Base-by-base conservation (phyloP, 2,329 filamentous ascomycete genomes). In the Colletotrichum sp. region DNA sequence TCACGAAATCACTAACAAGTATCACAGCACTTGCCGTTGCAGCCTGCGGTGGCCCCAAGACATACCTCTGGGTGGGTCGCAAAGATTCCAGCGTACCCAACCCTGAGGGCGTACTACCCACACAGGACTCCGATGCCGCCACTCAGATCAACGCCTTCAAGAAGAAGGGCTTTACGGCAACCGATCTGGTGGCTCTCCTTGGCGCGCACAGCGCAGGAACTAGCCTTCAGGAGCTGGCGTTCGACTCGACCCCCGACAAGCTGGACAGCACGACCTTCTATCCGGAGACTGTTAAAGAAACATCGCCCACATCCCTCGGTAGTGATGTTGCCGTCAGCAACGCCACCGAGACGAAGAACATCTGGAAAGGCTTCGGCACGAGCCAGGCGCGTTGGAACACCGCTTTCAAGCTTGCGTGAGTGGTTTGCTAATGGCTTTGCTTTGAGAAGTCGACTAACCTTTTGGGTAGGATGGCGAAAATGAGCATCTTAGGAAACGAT, bases 401-500 rank as follows among this genome's bases (percentile, higher is more conserved):
- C 6, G 71, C 71, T 8, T 73, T 73, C 57, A 73, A 69, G 30
- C 39, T 73, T 7, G 71, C 71, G 71, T 73, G 24, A 73, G 71
- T 69, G 2, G n/a, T 52, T 52, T 4, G n/a, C 6, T 24, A 21
- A 52, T 52, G n/a, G n/a, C 6, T 12, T 14, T 14, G 14, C 4
- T 4, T 12, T 4, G 5, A 68, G 7, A 16, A 7, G 9, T 21
- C 24, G 3, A 30, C 64, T 72, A 14, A 72, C 18, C 9, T 52
- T 16, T 7, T 12, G 21, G 1, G 14, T 10, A 72, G 64, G 2
- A 68, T 72, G 71, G 64, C 18, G 2, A 72, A 68, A 57, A 72
- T 72, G 71, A 68, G 55, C n/a, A 68, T 72, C 28, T 61, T 72
- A 55, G 70, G 70, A 10, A 72, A 68, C n/a, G 64, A 72, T 39